These are phyloP conservation scores for Ciborinia camelliae DNA, from an alignment of 2,329 filamentous ascomycete genomes.

Conservation along the genomic window DNA sequence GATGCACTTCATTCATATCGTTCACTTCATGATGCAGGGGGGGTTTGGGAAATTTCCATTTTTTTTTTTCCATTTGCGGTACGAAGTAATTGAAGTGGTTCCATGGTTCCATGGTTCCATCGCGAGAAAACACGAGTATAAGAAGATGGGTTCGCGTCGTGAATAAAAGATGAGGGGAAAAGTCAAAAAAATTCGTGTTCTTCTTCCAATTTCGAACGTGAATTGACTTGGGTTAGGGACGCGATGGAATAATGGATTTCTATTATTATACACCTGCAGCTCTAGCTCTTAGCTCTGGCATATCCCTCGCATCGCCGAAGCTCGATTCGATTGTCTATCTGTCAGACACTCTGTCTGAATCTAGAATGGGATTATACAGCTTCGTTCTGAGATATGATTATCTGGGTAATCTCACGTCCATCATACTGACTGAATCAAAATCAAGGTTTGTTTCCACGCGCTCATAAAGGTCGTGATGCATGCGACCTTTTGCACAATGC, in stretches of 20 bases:
- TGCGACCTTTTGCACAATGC: conserved; percentile 4
- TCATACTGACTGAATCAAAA: neutral
- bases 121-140: conserved; percentile 6
- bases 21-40: conserved; percentile 1
- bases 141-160: neutral
- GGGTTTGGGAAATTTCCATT: neutral
- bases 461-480: neutral
- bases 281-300: neutral
- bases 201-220: neutral
- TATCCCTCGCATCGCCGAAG: neutral
- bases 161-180: neutral
- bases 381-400: too few species aligned
- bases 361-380: too few species aligned
- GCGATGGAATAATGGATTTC: neutral
- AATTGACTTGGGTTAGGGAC: neutral
- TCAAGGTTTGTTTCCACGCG: neutral
- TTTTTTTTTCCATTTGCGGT: too few species aligned
- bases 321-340: neutral
- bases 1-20: too few species aligned
- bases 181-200: neutral
- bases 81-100: neutral
- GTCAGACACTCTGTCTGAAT: too few species aligned
- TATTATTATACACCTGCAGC: neutral
- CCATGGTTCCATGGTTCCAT: too few species aligned
- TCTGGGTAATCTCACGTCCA: neutral